A percentile compares a stretch with the other conserved stretches of the same genome.
Conservation (phyloP, 1,139 yeast genomes). For the Schwanniomyces etchellsii region DNA sequence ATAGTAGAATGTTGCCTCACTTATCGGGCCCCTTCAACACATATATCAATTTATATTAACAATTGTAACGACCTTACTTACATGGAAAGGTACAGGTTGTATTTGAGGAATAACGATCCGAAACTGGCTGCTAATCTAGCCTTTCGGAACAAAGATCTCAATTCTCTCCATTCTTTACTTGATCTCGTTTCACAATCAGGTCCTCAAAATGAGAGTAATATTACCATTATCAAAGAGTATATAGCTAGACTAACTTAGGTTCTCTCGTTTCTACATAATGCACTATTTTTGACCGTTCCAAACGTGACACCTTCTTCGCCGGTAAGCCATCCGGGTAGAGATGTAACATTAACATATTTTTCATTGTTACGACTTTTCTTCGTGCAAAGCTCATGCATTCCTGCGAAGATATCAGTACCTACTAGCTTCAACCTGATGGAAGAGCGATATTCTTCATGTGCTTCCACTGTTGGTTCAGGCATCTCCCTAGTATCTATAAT, state of each 20-base stretch:
- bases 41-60: slow-evolving; percentile 30
- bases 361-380: slow-evolving; percentile 17
- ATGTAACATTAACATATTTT: slow-evolving; percentile 46
- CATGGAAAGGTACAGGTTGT: slow-evolving; percentile 43
- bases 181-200: slow-evolving; percentile 15
- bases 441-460: slow-evolving; percentile 11
- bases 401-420: slow-evolving; percentile 80
- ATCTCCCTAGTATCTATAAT: slow-evolving; percentile 6
- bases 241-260: slow-evolving; percentile 27
- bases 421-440: slow-evolving; percentile 45
- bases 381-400: slow-evolving; percentile 67
- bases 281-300: slow-evolving; percentile 46
- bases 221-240: slow-evolving; percentile 18
- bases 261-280: slow-evolving; percentile 13
- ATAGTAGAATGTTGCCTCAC: slow-evolving; percentile 51
- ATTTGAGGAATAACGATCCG: slow-evolving; percentile 48
- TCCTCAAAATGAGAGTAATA: slow-evolving; percentile 9
- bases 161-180: slow-evolving; percentile 30
- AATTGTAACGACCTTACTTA: slow-evolving; percentile 28
- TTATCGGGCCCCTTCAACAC: slow-evolving; percentile 42
- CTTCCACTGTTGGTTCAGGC: slow-evolving; percentile 3
- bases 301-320: slow-evolving; percentile 62
- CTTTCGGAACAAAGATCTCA: slow-evolving; percentile 46
- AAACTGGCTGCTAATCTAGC: slow-evolving; percentile 60
- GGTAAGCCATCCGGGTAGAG: slow-evolving; percentile 71